Percentiles rank a stretch among this genome's conserved stretches.
These are phyloP conservation scores for Xylariomycetidae sp. DNA, from an alignment of 2,329 filamentous ascomycete genomes.

Conservation along the genomic window DNA sequence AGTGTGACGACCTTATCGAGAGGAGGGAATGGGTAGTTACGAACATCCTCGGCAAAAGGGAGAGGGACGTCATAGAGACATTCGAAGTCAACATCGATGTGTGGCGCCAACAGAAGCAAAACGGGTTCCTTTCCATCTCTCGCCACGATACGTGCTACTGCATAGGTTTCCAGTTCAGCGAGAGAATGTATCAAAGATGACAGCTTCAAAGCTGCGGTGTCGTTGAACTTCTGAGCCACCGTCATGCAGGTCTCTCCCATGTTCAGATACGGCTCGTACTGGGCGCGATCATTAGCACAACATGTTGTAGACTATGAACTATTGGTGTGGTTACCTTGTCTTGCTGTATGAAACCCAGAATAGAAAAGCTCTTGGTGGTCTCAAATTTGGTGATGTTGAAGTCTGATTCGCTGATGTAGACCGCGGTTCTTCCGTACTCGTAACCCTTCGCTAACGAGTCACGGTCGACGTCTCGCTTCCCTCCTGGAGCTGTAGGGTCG, in stretches of 20 bases:
- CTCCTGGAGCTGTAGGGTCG: conserved; percentile 66
- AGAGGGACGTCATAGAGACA: conserved; percentile 85
- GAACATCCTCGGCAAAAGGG: conserved; percentile 88
- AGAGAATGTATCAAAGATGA: conserved; percentile 88
- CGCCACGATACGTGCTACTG: conserved; percentile 74
- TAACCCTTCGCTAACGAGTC: conserved; percentile 90
- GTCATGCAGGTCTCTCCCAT: conserved; percentile 78
- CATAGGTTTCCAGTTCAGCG: conserved; percentile 77
- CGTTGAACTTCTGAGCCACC: conserved; percentile 68
- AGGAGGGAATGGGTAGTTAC: conserved; percentile 86
- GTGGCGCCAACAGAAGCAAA: conserved; percentile 72
- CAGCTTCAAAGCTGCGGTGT: conserved; percentile 76
- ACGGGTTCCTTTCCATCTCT: conserved; percentile 78
- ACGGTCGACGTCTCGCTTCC: conserved; percentile 73
- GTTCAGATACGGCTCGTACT: conserved; percentile 80
- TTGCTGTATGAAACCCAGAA: conserved; percentile 78
- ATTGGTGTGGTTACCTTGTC: no score
- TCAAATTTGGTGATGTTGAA: conserved; percentile 84
- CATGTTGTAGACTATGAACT: no score
- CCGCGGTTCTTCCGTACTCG: conserved; percentile 85
- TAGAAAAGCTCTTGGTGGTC: conserved; percentile 66
- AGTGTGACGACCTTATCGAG: conserved; percentile 82
- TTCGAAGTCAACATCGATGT: conserved; percentile 72
- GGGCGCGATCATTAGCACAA: no score
- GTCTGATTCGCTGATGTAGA: conserved; percentile 82